Evolutionary conservation across 225 moss, liverwort and hornwort genomes (phyloP).

Genomic region (Climacium dendroides): DNA sequence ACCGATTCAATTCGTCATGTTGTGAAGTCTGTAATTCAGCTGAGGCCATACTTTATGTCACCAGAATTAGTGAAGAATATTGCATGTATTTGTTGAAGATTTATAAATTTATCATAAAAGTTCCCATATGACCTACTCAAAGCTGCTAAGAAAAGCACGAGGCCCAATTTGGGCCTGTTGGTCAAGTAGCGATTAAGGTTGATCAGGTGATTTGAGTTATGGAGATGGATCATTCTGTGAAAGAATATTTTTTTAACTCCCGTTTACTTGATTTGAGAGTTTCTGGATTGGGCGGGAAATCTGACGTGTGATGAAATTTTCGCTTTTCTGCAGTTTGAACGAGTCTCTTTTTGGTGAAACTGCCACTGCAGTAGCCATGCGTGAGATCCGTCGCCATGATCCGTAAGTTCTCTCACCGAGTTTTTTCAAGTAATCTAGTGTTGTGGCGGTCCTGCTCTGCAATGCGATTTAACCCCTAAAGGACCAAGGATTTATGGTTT

Average conservation of each 20-base stretch:
- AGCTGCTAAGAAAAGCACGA: background rate
- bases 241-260: background rate
- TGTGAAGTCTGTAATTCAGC: background rate
- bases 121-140: background rate
- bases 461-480: background rate
- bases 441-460: background rate
- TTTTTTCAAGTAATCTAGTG: background rate
- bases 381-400: conserved; percentile 90
- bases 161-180: background rate
- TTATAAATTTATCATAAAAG: background rate
- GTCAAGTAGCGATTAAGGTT: background rate
- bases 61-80: background rate
- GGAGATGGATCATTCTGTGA: background rate
- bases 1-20: background rate
- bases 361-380: conserved; percentile 90
- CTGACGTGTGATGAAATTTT: background rate
- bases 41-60: background rate
- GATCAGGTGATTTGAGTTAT: background rate
- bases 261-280: background rate
- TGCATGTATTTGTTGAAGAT: background rate
- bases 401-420: conserved; percentile 40
- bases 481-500: background rate
- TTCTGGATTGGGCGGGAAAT: background rate
- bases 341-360: conserved; percentile 98
- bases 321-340: conserved; percentile 56